Conservation (phyloP, 768 basidiomycete genomes). For the Hygrophorus pudorinus region DNA sequence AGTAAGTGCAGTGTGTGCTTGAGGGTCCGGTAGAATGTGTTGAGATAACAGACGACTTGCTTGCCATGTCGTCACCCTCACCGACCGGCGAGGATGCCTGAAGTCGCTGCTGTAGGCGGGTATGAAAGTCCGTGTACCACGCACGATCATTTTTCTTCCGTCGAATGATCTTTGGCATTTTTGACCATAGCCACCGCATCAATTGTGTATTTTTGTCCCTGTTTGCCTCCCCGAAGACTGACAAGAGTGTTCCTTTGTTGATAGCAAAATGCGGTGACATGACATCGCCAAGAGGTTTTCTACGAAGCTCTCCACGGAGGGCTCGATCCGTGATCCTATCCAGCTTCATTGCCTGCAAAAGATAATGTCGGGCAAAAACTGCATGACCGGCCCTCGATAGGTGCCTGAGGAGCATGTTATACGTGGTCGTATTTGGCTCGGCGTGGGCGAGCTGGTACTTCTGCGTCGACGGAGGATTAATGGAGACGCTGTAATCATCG, state of each 20-base stretch:
- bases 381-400: slow-evolving; percentile 37
- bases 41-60: neutral
- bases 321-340: slow-evolving; percentile 28
- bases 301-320: slow-evolving; percentile 23
- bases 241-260: slow-evolving; percentile 44
- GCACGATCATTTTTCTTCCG: slow-evolving; percentile 39
- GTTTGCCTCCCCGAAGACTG: slow-evolving; percentile 51
- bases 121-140: slow-evolving; percentile 28
- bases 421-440: slow-evolving; percentile 58
- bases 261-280: slow-evolving; percentile 43
- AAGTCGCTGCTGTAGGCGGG: slow-evolving; percentile 7
- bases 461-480: slow-evolving; percentile 21
- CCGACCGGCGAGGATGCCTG: neutral
- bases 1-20: neutral
- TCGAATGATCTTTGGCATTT: slow-evolving; percentile 33
- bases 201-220: slow-evolving; percentile 47
- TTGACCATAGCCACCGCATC: slow-evolving; percentile 48
- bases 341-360: slow-evolving; percentile 38
- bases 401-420: slow-evolving; percentile 50
- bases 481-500: slow-evolving; percentile 44
- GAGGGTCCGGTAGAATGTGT: neutral
- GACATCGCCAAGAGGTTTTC: slow-evolving; percentile 24
- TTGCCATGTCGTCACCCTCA: no score
- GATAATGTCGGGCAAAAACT: slow-evolving; percentile 57
- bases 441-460: slow-evolving; percentile 33